A percentile compares a stretch with the other conserved stretches of the same genome.
phyloP scores from a whole-genome alignment of 2,329 filamentous ascomycete genomes.

The Daldinia sp. region DNA sequence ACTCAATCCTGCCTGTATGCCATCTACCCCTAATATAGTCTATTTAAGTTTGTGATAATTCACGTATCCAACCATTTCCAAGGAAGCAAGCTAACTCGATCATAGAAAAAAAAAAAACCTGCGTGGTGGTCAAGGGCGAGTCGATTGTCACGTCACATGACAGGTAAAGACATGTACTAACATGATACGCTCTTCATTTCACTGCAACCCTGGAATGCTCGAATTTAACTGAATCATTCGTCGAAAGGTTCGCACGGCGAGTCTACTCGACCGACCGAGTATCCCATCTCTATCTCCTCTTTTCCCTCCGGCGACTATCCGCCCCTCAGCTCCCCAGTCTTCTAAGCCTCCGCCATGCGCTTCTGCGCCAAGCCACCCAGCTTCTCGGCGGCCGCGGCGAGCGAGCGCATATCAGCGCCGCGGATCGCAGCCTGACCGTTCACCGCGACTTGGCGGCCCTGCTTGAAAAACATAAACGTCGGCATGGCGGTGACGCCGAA shows the following conservation, averaged over 20 bases:
- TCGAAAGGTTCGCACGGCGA: neutral
- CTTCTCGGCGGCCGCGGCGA: slow-evolving; percentile 50
- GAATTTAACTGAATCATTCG: neutral
- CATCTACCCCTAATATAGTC: neutral
- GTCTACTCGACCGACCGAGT: neutral
- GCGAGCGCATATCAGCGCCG: slow-evolving; percentile 47
- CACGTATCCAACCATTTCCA: too few relatives aligned
- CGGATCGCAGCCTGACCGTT: slow-evolving; percentile 50
- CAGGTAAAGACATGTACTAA: neutral
- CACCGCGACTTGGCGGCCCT: slow-evolving; percentile 56
- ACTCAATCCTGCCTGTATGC: too few relatives aligned
- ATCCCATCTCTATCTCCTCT: neutral
- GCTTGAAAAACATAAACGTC: slow-evolving; percentile 67
- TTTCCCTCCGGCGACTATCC: neutral
- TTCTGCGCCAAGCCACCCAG: slow-evolving; percentile 49
- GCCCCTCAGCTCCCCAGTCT: neutral
- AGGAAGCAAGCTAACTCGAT: too few relatives aligned
- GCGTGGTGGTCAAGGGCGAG: neutral
- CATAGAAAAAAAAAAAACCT: neutral
- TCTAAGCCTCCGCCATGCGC: slow-evolving; percentile 38
- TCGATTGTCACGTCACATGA: neutral
- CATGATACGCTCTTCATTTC: neutral
- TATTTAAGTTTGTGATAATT: too few relatives aligned
- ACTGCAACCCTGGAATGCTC: neutral
- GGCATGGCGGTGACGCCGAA: slow-evolving; percentile 65